These are phyloP conservation scores for Picea engelmannii DNA, from an alignment of 83 land plant species.

Conservation along the genomic window DNA sequence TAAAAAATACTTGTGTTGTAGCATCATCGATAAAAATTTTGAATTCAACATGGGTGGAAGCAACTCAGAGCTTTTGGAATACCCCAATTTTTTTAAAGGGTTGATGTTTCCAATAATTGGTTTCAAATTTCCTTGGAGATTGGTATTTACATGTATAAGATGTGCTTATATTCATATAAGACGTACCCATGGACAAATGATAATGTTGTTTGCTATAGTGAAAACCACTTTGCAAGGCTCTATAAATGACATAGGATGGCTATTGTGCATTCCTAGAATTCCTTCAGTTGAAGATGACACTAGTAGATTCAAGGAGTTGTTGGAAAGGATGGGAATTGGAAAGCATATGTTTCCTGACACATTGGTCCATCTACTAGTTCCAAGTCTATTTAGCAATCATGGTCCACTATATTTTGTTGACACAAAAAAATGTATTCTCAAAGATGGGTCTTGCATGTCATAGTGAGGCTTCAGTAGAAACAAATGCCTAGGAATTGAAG, in stretches of 20 bases:
- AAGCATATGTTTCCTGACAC: conserved; percentile 73
- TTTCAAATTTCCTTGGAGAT: conserved; percentile 16
- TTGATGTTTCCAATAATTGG: conserved; percentile 12
- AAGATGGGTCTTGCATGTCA: conserved; percentile 86
- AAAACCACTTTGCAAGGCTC: conserved; percentile 89
- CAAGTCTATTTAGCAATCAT: conserved; percentile 92
- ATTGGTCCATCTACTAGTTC: conserved; percentile 72
- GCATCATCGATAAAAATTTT: not conserved
- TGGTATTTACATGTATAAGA: conserved; percentile 7
- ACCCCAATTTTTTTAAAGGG: conserved; percentile 7
- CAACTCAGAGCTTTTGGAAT: conserved; percentile 11
- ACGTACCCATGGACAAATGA: not conserved
- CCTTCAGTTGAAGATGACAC: conserved; percentile 92
- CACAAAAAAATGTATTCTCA: conserved; percentile 72
- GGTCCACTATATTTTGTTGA: conserved; percentile 84
- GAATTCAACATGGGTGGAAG: not conserved
- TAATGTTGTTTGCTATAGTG: conserved; percentile 54
- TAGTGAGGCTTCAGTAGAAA: conserved; percentile 97
- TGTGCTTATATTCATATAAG: conserved; percentile 5
- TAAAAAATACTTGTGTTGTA: not conserved
- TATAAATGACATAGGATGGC: conserved; percentile 97
- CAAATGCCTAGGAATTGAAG: conserved; percentile 91
- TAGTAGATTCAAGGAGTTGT: conserved; percentile 56
- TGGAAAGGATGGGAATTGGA: conserved; percentile 67
- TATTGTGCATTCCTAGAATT: conserved; percentile 54